phyloP scores from a whole-genome alignment of 139 green algal species.

The Klebsormidium nitens region DNA sequence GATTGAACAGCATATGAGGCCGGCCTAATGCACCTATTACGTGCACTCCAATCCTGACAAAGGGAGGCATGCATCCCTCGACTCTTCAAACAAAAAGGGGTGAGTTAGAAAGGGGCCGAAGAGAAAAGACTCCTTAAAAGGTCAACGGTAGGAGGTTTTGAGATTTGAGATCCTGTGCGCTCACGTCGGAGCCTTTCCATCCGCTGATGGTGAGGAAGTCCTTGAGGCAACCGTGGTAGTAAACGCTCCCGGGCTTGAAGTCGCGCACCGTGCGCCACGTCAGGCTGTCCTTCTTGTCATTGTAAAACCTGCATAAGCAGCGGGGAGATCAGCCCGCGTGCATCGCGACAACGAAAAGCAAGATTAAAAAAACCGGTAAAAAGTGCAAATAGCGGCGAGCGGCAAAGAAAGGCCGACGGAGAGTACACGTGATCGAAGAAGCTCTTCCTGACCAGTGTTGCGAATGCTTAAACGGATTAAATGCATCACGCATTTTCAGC shows the following conservation, averaged over 20 bases:
- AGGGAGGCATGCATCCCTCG: too few relatives aligned
- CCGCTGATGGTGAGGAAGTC: slow-evolving; percentile 11
- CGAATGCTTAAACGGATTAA: too few relatives aligned
- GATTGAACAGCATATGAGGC: too few relatives aligned
- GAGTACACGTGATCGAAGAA: not conserved
- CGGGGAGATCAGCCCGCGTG: not conserved
- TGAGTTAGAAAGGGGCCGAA: too few relatives aligned
- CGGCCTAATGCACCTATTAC: too few relatives aligned
- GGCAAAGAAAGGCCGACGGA: not conserved
- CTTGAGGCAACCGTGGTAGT: slow-evolving; percentile 19
- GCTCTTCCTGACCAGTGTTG: too few relatives aligned
- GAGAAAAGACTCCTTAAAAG: too few relatives aligned
- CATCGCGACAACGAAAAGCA: not conserved
- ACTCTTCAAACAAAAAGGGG: too few relatives aligned
- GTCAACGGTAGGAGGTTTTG: not conserved
- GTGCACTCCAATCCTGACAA: too few relatives aligned
- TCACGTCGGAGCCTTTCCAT: slow-evolving; percentile 13
- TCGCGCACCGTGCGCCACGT: not conserved
- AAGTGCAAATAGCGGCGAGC: not conserved
- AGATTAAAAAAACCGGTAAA: not conserved
- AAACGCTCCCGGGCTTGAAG: slow-evolving; percentile 1
- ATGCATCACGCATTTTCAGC: too few relatives aligned
- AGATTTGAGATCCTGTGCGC: not conserved
- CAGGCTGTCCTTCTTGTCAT: slow-evolving; percentile 11
- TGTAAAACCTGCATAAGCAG: slow-evolving; percentile 12